Evolutionary conservation across 257 asterid species (phyloP).

Genomic region (Prunella vulgaris): DNA sequence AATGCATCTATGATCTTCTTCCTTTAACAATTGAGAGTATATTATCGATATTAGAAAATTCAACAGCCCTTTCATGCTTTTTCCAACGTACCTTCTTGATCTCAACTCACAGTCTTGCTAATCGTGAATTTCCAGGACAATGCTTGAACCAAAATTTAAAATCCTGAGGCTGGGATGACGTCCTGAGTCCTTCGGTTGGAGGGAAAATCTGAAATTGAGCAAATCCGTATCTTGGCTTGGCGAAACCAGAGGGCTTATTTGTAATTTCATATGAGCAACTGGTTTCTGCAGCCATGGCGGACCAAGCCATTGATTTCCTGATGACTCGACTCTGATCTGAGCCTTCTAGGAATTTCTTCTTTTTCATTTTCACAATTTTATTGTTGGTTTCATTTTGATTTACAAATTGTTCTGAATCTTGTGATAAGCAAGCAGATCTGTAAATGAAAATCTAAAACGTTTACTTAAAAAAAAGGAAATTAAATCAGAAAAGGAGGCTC

Average conservation of each 20-base stretch:
- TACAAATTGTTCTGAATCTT: too few relatives aligned
- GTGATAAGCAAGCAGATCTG: too few relatives aligned
- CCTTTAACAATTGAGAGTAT: background rate
- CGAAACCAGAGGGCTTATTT: conserved; percentile 13
- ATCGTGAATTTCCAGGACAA: background rate
- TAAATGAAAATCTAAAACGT: background rate
- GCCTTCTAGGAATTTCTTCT: conserved; percentile 9
- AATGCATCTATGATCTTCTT: background rate
- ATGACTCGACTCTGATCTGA: conserved; percentile 21
- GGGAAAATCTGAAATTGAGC: conserved; percentile 15
- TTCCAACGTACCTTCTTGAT: background rate
- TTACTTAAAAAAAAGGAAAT: background rate
- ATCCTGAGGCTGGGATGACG: conserved; percentile 26
- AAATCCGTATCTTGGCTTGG: conserved; percentile 28
- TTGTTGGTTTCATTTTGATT: too few relatives aligned
- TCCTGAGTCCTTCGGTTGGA: background rate
- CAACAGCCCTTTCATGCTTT: conserved; percentile 12
- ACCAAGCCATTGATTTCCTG: background rate
- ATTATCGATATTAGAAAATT: too few relatives aligned
- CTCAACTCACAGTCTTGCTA: background rate
- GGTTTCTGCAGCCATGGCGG: conserved; percentile 39
- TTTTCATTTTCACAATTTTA: background rate
- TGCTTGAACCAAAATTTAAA: background rate
- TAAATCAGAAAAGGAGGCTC: conserved; percentile 21
- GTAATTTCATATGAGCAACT: background rate